Evolutionary conservation across 164 flowering plant genomes (phyloP), one percentile per base, ranked within the genome.

Genomic region (Platanus orientalis): DNA sequence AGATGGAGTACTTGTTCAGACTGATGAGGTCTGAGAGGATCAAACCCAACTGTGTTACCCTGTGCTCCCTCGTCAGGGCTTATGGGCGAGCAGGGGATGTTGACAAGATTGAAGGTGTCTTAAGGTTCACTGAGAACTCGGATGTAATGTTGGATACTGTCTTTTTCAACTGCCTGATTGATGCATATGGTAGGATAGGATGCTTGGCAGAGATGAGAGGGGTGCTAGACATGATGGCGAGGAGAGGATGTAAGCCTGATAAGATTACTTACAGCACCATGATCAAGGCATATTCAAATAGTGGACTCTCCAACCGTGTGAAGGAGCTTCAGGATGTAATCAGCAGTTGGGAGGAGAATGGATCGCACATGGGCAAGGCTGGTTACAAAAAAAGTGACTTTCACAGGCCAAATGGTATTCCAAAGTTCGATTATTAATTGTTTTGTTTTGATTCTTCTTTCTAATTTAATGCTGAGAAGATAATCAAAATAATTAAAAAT

Each of bases 1-100:
- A 89, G 80, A 92, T 95, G 99, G 97, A 95, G 67, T 88, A 81
- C 73, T 54, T 95, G 66, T 95, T 95, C 63, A 78, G 96, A 75
- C 67, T 95, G 58, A 95, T 92, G 99, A 85, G 75, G 54, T 84
- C 96, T 3, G 96, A 91, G 74, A 79, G 87, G 65, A 82, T 94
- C 32, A 89, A 81, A 68, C 99, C 99, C 20, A 86, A 89, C 66
- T 86, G 94, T 59, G 89, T 94, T 10, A 94, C 97, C 16, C 79
- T 95, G 32, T 89, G 92, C 70, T 89, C 96, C 25, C 91, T 91
- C 28, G 89, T 95, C 1, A 79, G 86, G 45, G 96, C 96, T 14
- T 89, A 95, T 67, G 90, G 93, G 24, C 73, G 75, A 67, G 96
- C 83, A 14, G 84, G 82, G 19, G 78, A 73, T 32, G 78, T 77